A percentile compares a stretch with the other conserved stretches of the same genome.
phyloP scores from a whole-genome alignment of 2,329 filamentous ascomycete species.

The Pezicula neosporulosa region DNA sequence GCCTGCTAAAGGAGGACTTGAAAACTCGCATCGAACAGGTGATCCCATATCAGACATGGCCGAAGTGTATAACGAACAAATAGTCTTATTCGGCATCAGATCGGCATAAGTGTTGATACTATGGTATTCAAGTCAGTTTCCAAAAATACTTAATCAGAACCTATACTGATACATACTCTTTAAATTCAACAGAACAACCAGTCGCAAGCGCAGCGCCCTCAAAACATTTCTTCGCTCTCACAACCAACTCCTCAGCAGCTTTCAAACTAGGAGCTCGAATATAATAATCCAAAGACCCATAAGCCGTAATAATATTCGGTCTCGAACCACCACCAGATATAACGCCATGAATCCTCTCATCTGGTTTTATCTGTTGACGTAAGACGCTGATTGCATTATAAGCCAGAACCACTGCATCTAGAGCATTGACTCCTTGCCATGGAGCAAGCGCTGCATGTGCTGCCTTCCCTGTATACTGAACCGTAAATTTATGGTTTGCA shows the following conservation, averaged over 20 bases:
- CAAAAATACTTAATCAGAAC: background rate
- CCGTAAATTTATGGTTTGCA: constrained; percentile 1
- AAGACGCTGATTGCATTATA: constrained; percentile 26
- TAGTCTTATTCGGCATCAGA: constrained; percentile 11
- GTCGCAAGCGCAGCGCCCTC: constrained; percentile 21
- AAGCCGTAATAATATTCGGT: background rate
- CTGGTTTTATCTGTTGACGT: constrained; percentile 17
- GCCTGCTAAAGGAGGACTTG: constrained; percentile 8
- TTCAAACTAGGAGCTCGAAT: constrained; percentile 14
- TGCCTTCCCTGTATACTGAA: constrained; percentile 13
- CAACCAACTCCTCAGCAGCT: constrained; percentile 11
- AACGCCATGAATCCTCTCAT: constrained; percentile 29
- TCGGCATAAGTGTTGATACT: constrained; percentile 19
- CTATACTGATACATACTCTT: constrained; percentile 26
- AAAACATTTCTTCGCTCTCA: constrained; percentile 18
- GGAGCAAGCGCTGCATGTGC: constrained; percentile 32
- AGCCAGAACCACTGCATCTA: constrained; percentile 32
- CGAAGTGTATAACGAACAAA: constrained; percentile 14
- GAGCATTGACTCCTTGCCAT: constrained; percentile 32
- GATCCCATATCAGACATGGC: constrained; percentile 12
- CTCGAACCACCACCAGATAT: constrained; percentile 30
- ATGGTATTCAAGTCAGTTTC: background rate
- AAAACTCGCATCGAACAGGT: constrained; percentile 7
- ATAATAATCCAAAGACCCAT: constrained; percentile 8
- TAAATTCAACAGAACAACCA: constrained; percentile 21